A percentile compares a stretch with the other conserved stretches of the same genome.
Evolutionary conservation across 208 protist species (phyloP).

Genomic region (Leishmania amazonensis): DNA sequence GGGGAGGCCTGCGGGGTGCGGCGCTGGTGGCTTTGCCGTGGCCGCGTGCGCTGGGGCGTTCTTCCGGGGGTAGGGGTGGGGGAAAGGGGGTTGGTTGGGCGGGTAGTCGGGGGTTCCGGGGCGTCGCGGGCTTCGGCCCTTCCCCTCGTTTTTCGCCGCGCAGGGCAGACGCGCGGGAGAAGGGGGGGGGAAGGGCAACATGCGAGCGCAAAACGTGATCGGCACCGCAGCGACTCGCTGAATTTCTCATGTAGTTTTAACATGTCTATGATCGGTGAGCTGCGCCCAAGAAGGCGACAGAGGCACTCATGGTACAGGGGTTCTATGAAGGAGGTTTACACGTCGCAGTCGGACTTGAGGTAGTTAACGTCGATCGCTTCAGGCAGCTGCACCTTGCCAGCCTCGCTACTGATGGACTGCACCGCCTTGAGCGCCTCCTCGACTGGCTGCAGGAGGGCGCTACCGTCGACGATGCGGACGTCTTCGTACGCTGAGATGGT

Average conservation of each 20-base stretch:
- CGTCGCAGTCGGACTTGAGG: slow-evolving; percentile 53
- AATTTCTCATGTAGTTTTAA: neutral
- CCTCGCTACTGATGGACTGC: slow-evolving; percentile 13
- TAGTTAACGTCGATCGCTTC: slow-evolving; percentile 82
- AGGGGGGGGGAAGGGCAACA: neutral
- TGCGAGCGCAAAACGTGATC: neutral
- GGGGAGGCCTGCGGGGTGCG: no score
- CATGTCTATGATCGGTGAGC: slow-evolving; percentile 6
- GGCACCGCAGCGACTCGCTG: neutral
- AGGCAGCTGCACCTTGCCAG: slow-evolving; percentile 64
- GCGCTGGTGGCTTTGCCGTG: no score
- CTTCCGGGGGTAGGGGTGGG: neutral
- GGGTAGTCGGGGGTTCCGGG: neutral
- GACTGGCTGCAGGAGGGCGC: slow-evolving; percentile 37
- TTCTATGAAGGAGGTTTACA: slow-evolving; percentile 9
- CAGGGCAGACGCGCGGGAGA: neutral
- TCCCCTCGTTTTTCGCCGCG: neutral
- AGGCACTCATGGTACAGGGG: neutral
- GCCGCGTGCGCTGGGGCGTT: no score
- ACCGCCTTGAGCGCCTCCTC: slow-evolving; percentile 37
- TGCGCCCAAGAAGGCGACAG: neutral
- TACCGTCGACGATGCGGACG: slow-evolving; percentile 28
- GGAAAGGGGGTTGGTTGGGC: no score
- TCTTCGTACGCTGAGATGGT: slow-evolving; percentile 53
- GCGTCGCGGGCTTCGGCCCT: no score